phyloP scores from a whole-genome alignment of 192 early-diverging fungal species.

The Linnemannia exigua region DNA sequence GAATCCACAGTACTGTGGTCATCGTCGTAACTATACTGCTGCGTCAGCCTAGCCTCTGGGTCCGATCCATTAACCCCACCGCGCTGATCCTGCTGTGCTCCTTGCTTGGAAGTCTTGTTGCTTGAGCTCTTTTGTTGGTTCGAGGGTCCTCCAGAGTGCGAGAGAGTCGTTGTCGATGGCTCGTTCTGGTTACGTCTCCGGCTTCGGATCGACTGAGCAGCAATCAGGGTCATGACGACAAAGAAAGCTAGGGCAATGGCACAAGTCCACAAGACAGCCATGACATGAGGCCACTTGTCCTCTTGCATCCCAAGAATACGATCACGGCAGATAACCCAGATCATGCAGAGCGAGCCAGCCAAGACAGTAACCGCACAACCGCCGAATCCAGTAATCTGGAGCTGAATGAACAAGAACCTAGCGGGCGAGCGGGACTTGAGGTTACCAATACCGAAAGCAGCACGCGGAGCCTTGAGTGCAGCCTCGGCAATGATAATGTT shows the following conservation, averaged over 20 bases:
- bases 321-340: slow-evolving; percentile 40
- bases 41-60: slow-evolving; percentile 28
- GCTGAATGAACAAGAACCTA: slow-evolving; percentile 46
- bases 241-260: slow-evolving; percentile 40
- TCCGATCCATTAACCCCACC: slow-evolving; percentile 5
- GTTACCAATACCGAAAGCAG: slow-evolving; percentile 50
- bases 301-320: slow-evolving; percentile 28
- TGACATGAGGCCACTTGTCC: slow-evolving; percentile 19
- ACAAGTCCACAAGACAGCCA: slow-evolving; percentile 50
- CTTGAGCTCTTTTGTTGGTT: slow-evolving; percentile 18
- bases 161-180: slow-evolving; percentile 29
- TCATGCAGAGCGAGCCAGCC: slow-evolving; percentile 34
- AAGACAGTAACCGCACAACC: slow-evolving; percentile 39
- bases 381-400: slow-evolving; percentile 52
- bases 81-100: not conserved
- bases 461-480: slow-evolving; percentile 45
- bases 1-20: slow-evolving; percentile 15
- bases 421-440: slow-evolving; percentile 47
- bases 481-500: slow-evolving; percentile 55
- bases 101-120: slow-evolving; percentile 5
- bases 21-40: slow-evolving; percentile 26
- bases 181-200: slow-evolving; percentile 31
- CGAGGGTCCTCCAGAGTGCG: slow-evolving; percentile 5
- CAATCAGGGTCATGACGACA: slow-evolving; percentile 27
- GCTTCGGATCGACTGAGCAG: slow-evolving; percentile 39